These are phyloP conservation scores for Balansia obtecta DNA, from an alignment of 2,329 filamentous ascomycete species.

Conservation along the genomic window DNA sequence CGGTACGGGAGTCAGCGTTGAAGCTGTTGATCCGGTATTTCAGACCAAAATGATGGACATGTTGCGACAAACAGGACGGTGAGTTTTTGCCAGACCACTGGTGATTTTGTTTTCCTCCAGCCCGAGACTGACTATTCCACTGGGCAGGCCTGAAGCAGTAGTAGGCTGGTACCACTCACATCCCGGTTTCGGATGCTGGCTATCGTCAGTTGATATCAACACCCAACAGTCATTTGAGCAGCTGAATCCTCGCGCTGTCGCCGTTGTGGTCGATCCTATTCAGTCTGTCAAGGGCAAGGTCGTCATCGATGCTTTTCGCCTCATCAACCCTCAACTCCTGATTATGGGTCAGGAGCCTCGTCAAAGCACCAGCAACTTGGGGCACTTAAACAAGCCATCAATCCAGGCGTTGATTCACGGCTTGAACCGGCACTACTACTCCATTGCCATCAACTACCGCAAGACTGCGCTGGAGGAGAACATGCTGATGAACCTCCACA, in stretches of 20 bases:
- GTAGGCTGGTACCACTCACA: constrained; percentile 99
- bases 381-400: constrained; percentile 98
- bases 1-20: constrained; percentile 93
- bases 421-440: constrained; percentile 97
- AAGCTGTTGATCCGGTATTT: constrained; percentile 96
- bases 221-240: constrained; percentile 99
- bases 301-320: constrained; percentile 95
- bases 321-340: constrained; percentile 94
- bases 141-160: constrained; percentile 74
- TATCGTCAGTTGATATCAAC: constrained; percentile 98
- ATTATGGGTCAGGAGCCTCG: constrained; percentile 97
- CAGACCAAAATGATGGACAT: constrained; percentile 99
- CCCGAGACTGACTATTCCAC: neutral
- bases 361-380: constrained; percentile 94
- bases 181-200: constrained; percentile 97
- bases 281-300: constrained; percentile 99
- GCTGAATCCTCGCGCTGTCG: constrained; percentile 88
- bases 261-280: constrained; percentile 95
- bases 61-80: constrained; percentile 94
- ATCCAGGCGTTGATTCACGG: constrained; percentile 98
- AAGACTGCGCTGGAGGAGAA: constrained; percentile 98
- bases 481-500: constrained; percentile 99
- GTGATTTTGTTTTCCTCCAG: constrained; percentile 1
- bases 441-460: constrained; percentile 94
- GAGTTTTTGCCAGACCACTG: constrained; percentile 19